Base-by-base conservation (phyloP, 2,329 filamentous ascomycete species). In the Epichloe gansuensis region DNA sequence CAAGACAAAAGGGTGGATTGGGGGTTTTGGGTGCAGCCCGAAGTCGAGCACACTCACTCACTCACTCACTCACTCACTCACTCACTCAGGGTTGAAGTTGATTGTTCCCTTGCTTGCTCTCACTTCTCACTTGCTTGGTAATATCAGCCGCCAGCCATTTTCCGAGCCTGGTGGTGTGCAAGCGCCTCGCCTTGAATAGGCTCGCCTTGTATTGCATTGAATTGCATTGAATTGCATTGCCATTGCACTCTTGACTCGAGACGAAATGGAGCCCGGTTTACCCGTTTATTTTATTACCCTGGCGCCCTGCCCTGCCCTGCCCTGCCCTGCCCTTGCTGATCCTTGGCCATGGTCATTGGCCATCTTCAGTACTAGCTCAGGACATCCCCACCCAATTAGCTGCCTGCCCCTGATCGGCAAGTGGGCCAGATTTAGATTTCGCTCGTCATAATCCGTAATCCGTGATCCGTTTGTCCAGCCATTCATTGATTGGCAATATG, bases 361-460 rank as follows among this genome's bases (percentile, higher is more conserved):
- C 45, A 28, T 21, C 17, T 21, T 21, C 17, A 21, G 17, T 21
- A 2, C 17, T 21, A 21, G 17, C 17, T 21, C 17, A 21, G 17
- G 17, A 2, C 17, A 21, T 21, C 17, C n/a, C 31, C 31, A 45
- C 31, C 31, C 11, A 11, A 31, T 31, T 9, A 31, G 31, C 9
- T 31, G 31, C 31, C 28, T 31, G 28, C 28, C 28, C 28, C 28
- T 31, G 31, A 31, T 31, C 31, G 31, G 31, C 31, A 31, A 12
- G 44, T 34, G 44, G 44, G 44, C 44, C 44, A 46, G 44, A 46
- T 46, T 46, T 46, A 46, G 44, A 46, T 46, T 46, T 46, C 44
- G 25, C 23, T 13, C 15, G 9, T 31, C 2, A n/a, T 46, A 8
- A 31, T 31, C 31, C 31, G 28, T 4, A 28, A 6, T 28, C 28